Percentiles rank a stretch among this genome's conserved stretches.
These are phyloP conservation scores for Syzygium malaccense DNA, from an alignment of 441 rosid genomes.

Conservation along the genomic window DNA sequence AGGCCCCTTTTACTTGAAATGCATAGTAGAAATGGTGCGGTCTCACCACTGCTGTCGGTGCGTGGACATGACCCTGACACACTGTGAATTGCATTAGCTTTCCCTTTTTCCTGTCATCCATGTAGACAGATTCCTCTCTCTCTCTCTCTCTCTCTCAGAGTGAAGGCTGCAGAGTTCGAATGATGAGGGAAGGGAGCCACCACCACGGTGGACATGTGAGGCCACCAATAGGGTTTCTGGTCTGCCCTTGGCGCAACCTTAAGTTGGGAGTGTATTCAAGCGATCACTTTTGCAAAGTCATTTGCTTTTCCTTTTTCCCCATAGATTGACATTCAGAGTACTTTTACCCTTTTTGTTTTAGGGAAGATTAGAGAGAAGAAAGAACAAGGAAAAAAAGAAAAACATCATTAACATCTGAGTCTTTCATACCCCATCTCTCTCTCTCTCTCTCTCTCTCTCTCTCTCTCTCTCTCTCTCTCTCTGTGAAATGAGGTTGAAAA, in stretches of 20 bases:
- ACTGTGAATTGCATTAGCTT: not conserved
- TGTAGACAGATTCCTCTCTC: slow-evolving; percentile 7
- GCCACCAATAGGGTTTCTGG: slow-evolving; percentile 13
- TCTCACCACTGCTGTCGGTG: not conserved
- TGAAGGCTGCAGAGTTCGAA: slow-evolving; percentile 13
- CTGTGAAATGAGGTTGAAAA: not conserved
- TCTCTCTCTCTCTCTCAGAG: not conserved
- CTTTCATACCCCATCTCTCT: not conserved
- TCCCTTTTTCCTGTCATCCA: slow-evolving; percentile 1
- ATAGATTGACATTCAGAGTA: not conserved
- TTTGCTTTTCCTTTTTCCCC: slow-evolving; percentile 16
- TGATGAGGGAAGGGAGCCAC: slow-evolving; percentile 34
- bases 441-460: not conserved
- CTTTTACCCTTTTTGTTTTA: not conserved
- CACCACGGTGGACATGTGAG: slow-evolving; percentile 35
- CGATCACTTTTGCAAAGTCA: slow-evolving; percentile 41
- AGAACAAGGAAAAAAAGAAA: not conserved
- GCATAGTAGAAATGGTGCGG: not conserved
- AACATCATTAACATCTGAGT: not conserved
- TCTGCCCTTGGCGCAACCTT: slow-evolving; percentile 14
- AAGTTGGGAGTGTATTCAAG: slow-evolving; percentile 37
- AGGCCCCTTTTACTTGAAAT: slow-evolving; percentile 8
- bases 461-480: not conserved
- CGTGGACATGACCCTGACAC: slow-evolving; percentile 2
- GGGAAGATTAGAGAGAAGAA: not conserved